phyloP scores from a whole-genome alignment of 2,329 filamentous ascomycete species.

The Saccharata proteae region DNA sequence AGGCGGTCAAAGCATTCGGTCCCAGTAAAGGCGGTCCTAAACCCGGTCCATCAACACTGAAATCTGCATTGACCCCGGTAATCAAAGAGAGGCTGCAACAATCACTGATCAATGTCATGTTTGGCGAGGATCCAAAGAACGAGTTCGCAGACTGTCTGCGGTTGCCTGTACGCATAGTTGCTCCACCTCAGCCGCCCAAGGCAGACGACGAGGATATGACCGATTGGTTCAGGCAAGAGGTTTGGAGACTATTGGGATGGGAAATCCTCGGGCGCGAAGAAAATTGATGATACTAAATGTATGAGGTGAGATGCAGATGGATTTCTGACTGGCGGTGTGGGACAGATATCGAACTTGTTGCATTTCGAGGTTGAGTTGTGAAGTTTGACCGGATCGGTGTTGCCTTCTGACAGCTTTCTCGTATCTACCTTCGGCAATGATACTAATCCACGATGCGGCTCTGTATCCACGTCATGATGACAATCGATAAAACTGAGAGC shows the following conservation, averaged over 20 bases:
- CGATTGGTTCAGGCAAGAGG: conserved; percentile 43
- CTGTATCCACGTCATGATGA: too few relatives aligned
- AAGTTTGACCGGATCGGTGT: too few relatives aligned
- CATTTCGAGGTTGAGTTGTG: too few relatives aligned
- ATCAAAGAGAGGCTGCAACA: conserved; percentile 33
- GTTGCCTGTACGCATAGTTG: conserved; percentile 22
- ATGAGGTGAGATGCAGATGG: background rate
- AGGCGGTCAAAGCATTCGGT: too few relatives aligned
- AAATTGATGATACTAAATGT: conserved; percentile 7
- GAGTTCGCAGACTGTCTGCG: conserved; percentile 30
- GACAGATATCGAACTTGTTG: too few relatives aligned
- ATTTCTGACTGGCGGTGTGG: too few relatives aligned
- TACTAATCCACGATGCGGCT: too few relatives aligned
- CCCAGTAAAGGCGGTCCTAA: too few relatives aligned
- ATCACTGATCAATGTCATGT: conserved; percentile 33
- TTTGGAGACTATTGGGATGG: conserved; percentile 49
- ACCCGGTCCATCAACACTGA: conserved; percentile 16
- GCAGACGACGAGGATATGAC: conserved; percentile 28
- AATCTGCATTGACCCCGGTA: conserved; percentile 20
- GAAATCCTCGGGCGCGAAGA: conserved; percentile 28
- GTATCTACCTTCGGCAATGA: too few relatives aligned
- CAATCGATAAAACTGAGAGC: too few relatives aligned
- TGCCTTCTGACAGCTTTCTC: too few relatives aligned
- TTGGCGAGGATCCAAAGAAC: conserved; percentile 30
- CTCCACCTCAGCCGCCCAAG: conserved; percentile 22